Evolutionary conservation across 176 grass and related monocot genomes (phyloP).

Genomic region (Calamus simplicifolius): DNA sequence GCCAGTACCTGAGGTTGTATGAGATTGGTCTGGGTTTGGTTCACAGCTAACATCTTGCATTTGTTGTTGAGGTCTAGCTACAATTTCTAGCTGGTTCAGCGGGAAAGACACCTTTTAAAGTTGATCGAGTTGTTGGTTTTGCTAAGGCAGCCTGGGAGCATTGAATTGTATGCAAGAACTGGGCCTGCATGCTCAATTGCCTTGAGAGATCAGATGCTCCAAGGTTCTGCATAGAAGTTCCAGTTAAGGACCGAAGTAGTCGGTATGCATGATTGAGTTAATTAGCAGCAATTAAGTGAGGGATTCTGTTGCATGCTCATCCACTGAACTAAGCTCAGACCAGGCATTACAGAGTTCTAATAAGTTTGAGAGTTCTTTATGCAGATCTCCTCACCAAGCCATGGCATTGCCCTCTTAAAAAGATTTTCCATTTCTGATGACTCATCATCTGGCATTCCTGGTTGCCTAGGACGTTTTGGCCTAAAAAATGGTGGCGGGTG

Average conservation of each 20-base stretch:
- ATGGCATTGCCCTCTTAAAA: slow-evolving; percentile 95
- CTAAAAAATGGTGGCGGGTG: slow-evolving; percentile 56
- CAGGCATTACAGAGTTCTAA: slow-evolving; percentile 69
- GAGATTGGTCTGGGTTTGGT: slow-evolving; percentile 25
- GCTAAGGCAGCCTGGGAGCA: slow-evolving; percentile 32
- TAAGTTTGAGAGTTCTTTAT: slow-evolving; percentile 83
- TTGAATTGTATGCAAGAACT: slow-evolving; percentile 38
- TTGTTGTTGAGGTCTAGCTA: slow-evolving; percentile 28
- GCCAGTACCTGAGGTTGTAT: slow-evolving; percentile 28
- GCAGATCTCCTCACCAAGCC: slow-evolving; percentile 91
- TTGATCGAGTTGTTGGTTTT: slow-evolving; percentile 45
- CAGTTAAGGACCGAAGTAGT: slow-evolving; percentile 56
- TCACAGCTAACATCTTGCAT: slow-evolving; percentile 31
- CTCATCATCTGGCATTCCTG: slow-evolving; percentile 68
- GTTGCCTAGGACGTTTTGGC: slow-evolving; percentile 44
- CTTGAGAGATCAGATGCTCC: neutral
- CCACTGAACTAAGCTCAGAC: slow-evolving; percentile 92
- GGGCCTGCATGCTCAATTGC: slow-evolving; percentile 3
- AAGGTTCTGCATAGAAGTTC: slow-evolving; percentile 2
- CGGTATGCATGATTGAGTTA: slow-evolving; percentile 45
- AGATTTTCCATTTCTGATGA: slow-evolving; percentile 85
- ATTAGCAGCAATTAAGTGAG: slow-evolving; percentile 42
- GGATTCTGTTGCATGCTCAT: slow-evolving; percentile 95
- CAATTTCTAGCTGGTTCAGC: slow-evolving; percentile 34
- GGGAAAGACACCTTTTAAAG: slow-evolving; percentile 30